Evolutionary conservation across 805 yeast species (phyloP).

Genomic region (Lachancea meyersii): DNA sequence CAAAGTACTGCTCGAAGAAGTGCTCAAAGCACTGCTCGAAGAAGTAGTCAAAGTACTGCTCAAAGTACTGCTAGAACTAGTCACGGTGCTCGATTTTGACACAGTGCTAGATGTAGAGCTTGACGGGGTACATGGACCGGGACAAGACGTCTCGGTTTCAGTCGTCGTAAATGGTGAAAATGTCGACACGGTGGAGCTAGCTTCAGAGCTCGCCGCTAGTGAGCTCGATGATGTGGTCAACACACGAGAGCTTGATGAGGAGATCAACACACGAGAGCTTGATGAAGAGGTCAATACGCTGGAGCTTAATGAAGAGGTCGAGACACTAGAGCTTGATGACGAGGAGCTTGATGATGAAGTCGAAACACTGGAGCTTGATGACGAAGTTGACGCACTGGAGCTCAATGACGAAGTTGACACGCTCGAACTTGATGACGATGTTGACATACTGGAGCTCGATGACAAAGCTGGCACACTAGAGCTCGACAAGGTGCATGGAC

Average conservation of each 20-base stretch:
- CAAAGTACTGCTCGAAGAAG: background rate
- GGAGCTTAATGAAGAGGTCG: background rate
- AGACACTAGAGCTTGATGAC: background rate
- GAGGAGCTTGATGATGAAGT: background rate
- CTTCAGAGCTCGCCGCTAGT: too few relatives aligned
- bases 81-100: background rate
- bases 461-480: too few relatives aligned
- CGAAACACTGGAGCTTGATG: background rate
- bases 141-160: conserved; percentile 3
- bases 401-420: background rate
- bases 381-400: background rate
- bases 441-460: too few relatives aligned
- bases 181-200: too few relatives aligned
- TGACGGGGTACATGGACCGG: background rate
- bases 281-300: too few relatives aligned
- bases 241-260: too few relatives aligned
- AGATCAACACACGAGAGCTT: too few relatives aligned
- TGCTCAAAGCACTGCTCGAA: background rate
- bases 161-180: background rate
- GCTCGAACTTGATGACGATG: too few relatives aligned
- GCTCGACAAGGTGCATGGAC: too few relatives aligned
- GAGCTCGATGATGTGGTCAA: too few relatives aligned
- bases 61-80: background rate
- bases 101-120: background rate
- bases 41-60: background rate